These are phyloP conservation scores for Chloranthus sessilifolius DNA, from an alignment of 164 flowering plant species.

Conservation along the genomic window DNA sequence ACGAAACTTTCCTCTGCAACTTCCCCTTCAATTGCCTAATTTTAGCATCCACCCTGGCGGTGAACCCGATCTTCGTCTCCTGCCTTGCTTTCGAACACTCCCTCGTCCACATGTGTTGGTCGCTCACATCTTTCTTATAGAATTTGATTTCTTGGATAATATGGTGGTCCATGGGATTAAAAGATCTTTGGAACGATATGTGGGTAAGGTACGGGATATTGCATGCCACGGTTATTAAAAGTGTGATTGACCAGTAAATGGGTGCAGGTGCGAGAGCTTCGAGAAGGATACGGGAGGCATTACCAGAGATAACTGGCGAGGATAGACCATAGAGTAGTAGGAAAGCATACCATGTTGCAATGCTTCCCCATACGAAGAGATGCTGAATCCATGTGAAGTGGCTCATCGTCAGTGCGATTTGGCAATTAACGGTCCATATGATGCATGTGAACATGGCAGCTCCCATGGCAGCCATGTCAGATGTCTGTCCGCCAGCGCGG, in stretches of 20 bases:
- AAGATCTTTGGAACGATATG: slow-evolving; percentile 67
- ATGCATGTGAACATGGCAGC: slow-evolving; percentile 95
- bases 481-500: slow-evolving; percentile 65
- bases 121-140: slow-evolving; percentile 79
- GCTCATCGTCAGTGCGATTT: slow-evolving; percentile 89
- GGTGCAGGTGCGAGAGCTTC: slow-evolving; percentile 91
- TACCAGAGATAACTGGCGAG: slow-evolving; percentile 35
- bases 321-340: slow-evolving; percentile 62
- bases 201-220: slow-evolving; percentile 71
- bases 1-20: slow-evolving; percentile 54
- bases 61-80: slow-evolving; percentile 90
- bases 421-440: slow-evolving; percentile 85
- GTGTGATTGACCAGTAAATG: slow-evolving; percentile 65
- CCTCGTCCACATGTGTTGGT: slow-evolving; percentile 74
- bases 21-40: slow-evolving; percentile 71
- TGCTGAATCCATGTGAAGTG: slow-evolving; percentile 99
- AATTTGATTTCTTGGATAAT: slow-evolving; percentile 93
- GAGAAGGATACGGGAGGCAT: slow-evolving; percentile 49
- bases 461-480: slow-evolving; percentile 80
- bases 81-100: slow-evolving; percentile 86
- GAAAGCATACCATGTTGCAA: slow-evolving; percentile 74
- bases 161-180: slow-evolving; percentile 93
- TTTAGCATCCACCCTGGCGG: slow-evolving; percentile 92
- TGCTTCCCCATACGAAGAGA: slow-evolving; percentile 84
- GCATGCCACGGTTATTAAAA: slow-evolving; percentile 53